Percentiles rank a stretch among this genome's conserved stretches.
Conservation (phyloP, 768 basidiomycete species). For the Trametes punicea region DNA sequence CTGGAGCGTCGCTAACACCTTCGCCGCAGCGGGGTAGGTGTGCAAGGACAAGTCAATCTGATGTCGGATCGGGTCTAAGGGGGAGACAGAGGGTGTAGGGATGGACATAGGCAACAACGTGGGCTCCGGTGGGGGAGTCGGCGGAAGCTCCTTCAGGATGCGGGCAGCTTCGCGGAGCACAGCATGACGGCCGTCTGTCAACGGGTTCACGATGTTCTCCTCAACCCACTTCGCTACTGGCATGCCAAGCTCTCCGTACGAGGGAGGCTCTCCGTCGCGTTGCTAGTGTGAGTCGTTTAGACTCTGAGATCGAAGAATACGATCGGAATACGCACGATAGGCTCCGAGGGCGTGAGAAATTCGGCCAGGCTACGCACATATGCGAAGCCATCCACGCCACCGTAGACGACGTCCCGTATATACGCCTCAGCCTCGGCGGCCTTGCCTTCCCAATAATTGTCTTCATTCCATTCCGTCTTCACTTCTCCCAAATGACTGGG, state of each 20-base stretch:
- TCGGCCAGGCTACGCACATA: constrained; percentile 76
- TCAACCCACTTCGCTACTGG: constrained; percentile 41
- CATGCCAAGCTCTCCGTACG: constrained; percentile 28
- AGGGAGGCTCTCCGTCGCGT: constrained; percentile 12
- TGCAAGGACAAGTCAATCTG: constrained; percentile 21
- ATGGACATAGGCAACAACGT: background rate
- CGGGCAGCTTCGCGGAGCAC: constrained; percentile 31
- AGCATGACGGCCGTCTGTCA: constrained; percentile 41
- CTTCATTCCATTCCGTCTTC: constrained; percentile 19
- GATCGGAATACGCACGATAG: constrained; percentile 12
- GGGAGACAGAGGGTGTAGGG: background rate
- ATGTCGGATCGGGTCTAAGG: constrained; percentile 14
- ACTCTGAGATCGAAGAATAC: background rate
- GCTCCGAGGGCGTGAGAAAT: constrained; percentile 45
- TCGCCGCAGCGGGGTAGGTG: constrained; percentile 21
- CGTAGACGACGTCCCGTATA: constrained; percentile 72
- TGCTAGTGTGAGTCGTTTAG: constrained; percentile 1
- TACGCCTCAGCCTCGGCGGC: constrained; percentile 63
- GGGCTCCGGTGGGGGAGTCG: constrained; percentile 1
- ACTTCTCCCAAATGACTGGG: constrained; percentile 1
- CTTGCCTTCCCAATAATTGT: constrained; percentile 48
- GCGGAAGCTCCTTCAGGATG: constrained; percentile 16
- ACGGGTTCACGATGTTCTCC: constrained; percentile 36
- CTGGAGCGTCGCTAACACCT: constrained; percentile 20
- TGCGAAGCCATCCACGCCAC: constrained; percentile 71